These are phyloP conservation scores for Prunus mira DNA, from an alignment of 306 rosid species.

Conservation along the genomic window DNA sequence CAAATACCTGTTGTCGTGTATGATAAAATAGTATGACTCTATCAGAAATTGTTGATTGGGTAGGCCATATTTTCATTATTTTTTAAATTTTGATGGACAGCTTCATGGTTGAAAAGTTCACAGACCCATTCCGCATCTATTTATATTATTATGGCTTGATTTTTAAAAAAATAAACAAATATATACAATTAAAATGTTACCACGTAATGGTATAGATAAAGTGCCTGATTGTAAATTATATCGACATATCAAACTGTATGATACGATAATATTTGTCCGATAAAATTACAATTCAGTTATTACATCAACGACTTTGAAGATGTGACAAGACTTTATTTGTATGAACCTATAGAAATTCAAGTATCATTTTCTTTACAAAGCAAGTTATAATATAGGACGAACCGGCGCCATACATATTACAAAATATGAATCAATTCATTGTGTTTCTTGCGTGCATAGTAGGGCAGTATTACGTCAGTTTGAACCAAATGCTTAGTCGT, in stretches of 20 bases:
- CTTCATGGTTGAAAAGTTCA: not conserved
- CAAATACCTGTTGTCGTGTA: not conserved
- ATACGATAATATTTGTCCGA: too few species aligned
- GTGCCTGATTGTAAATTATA: too few species aligned
- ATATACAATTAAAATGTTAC: not conserved
- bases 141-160: not conserved
- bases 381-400: not conserved
- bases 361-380: not conserved
- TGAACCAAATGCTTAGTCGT: not conserved
- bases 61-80: not conserved
- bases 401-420: not conserved
- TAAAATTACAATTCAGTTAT: too few species aligned
- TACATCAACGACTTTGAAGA: too few species aligned
- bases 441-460: not conserved
- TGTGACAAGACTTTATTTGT: too few species aligned
- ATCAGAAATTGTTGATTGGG: not conserved
- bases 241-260: too few species aligned
- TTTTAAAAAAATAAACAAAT: not conserved
- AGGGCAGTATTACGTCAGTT: not conserved
- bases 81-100: not conserved
- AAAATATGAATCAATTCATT: not conserved
- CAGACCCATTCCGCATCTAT: not conserved
- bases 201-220: too few species aligned
- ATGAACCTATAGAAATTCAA: not conserved
- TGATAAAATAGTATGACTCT: not conserved